Evolutionary conservation across 306 rosid species (phyloP).

Genomic region (Pyrus pyrifolia): DNA sequence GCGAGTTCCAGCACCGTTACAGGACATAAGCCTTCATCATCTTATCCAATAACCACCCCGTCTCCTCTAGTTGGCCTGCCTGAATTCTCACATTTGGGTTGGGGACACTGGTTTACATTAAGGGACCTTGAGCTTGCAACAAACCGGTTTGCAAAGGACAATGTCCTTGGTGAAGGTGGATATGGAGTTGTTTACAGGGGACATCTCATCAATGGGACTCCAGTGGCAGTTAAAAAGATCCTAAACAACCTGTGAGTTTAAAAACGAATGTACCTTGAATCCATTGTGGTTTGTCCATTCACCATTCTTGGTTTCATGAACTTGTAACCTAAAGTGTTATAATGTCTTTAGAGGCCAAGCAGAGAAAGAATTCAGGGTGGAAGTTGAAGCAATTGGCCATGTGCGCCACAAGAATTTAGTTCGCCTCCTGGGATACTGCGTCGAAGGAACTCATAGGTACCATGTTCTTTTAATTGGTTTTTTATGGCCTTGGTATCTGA

Average conservation of each 20-base stretch:
- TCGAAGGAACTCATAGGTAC: conserved; percentile 91
- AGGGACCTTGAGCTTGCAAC: conserved; percentile 92
- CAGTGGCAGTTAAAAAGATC: conserved; percentile 91
- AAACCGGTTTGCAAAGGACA: conserved; percentile 65
- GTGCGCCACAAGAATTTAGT: conserved; percentile 94
- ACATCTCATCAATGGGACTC: conserved; percentile 72
- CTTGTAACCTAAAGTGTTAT: conserved; percentile 17
- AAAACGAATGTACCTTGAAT: conserved; percentile 1
- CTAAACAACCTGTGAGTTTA: conserved; percentile 81
- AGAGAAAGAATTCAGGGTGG: conserved; percentile 87
- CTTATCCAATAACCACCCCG: conserved; percentile 64
- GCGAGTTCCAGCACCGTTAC: conserved; percentile 61
- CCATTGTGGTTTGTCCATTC: background rate
- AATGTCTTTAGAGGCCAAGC: conserved; percentile 71
- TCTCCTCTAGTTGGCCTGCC: conserved; percentile 82
- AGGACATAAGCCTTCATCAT: conserved; percentile 52
- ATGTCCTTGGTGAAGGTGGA: conserved; percentile 93
- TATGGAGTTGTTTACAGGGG: conserved; percentile 88
- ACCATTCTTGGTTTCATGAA: conserved; percentile 8
- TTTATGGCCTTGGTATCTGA: background rate
- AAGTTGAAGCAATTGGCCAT: conserved; percentile 97
- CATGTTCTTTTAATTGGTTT: background rate
- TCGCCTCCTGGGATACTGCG: conserved; percentile 86
- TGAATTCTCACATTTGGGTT: conserved; percentile 87
- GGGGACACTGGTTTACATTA: conserved; percentile 99